Percentiles rank a stretch among this genome's conserved stretches.
phyloP scores from a whole-genome alignment of 2,329 filamentous ascomycete genomes.

The Proliferodiscus dingleyae region DNA sequence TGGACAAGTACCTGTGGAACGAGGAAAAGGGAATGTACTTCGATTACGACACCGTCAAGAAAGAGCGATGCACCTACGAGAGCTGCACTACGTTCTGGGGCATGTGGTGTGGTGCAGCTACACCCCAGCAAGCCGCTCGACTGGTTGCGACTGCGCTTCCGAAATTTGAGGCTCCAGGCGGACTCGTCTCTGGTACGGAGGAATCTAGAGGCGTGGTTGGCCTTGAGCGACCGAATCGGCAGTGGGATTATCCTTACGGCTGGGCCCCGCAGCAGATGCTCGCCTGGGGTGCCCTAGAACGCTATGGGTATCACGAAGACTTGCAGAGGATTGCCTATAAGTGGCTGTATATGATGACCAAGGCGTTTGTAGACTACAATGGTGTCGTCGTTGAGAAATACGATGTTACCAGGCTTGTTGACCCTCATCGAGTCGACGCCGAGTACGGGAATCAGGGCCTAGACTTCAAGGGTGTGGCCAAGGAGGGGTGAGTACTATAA shows the following conservation, averaged over 20 bases:
- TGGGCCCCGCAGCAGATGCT: slow-evolving; percentile 99
- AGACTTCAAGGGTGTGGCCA: slow-evolving; percentile 92
- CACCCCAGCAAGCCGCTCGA: slow-evolving; percentile 76
- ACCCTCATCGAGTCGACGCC: slow-evolving; percentile 90
- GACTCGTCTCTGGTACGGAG: slow-evolving; percentile 83
- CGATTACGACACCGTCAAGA: slow-evolving; percentile 85
- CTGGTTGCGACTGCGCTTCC: slow-evolving; percentile 80
- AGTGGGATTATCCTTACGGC: slow-evolving; percentile 98
- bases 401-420: slow-evolving; percentile 83
- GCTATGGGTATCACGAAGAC: slow-evolving; percentile 88
- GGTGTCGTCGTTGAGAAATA: slow-evolving; percentile 99
- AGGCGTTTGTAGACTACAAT: slow-evolving; percentile 97
- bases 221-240: slow-evolving; percentile 81
- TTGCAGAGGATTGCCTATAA: slow-evolving; percentile 88
- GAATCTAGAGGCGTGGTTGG: slow-evolving; percentile 77
- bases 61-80: slow-evolving; percentile 80
- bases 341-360: slow-evolving; percentile 98
- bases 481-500: slow-evolving; percentile 73
- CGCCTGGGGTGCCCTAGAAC: slow-evolving; percentile 86
- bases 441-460: slow-evolving; percentile 97
- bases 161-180: slow-evolving; percentile 81
- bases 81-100: slow-evolving; percentile 94
- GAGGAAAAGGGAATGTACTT: slow-evolving; percentile 93
- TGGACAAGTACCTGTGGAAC: slow-evolving; percentile 94
- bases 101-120: slow-evolving; percentile 88